Base-by-base conservation (phyloP, 1,139 yeast species). In the Geotrichum siamense region DNA sequence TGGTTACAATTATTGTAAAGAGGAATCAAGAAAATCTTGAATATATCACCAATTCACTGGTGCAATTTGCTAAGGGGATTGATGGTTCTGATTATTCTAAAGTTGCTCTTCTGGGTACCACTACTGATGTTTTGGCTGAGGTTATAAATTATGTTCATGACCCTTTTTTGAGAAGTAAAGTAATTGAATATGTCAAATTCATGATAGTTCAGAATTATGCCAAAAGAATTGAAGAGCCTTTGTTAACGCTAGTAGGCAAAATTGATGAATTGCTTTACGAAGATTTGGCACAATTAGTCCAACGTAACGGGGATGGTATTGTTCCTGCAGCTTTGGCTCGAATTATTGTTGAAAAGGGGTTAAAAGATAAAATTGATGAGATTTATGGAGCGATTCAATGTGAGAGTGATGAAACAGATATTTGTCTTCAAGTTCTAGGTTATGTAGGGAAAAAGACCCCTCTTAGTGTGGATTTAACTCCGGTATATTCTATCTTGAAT, bases 401-500 rank as follows among this genome's bases (percentile, higher is more conserved):
- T 10, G 34, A 30, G 8, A 25, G 15, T 3, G 38, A 26, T 25
- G 40, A 27, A 10, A 31, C 39, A 2, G 43, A 34, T 9, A 43
- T 41, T 13, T 47, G 52, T 2, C 63, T 64, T 47, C 70, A 56
- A 45, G 74, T 71, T 39, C 58, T 78, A 41, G 81, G 79, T 3
- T 68, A 69, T 48, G 64, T 74, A 15, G 72, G 74, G 4, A 63
- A 65, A 41, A 53, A 58, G n/a, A 54, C 53, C 31, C 38, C 50
- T 21, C 53, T 67, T 21, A 56, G 59, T 9, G 50, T 61, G 26
- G 58, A 60, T 2, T 49, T 71, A 17, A 59, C 53, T 3, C 58
- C 64, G 8, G 64, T 74, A 42, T 57, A 68, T 40, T 48, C 53
- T 2, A 56, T 49, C 53, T 68, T 38, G 28, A 53, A 52, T 9